Evolutionary conservation across 371 early-diverging fungal species (phyloP).

Genomic region (Mucor lusitanicus): DNA sequence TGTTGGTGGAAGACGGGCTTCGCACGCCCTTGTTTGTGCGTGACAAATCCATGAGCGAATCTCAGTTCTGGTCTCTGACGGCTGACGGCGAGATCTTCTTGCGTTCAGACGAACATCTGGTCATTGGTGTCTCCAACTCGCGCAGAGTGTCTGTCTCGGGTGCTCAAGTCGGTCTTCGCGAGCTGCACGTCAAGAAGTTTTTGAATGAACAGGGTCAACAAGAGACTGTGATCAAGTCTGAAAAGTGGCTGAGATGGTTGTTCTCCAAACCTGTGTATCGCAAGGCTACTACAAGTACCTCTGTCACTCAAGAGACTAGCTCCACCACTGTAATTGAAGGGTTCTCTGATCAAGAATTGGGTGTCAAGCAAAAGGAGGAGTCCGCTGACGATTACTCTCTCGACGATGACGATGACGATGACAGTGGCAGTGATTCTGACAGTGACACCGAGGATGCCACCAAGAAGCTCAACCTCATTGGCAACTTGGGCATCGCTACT

Average conservation of each 20-base stretch:
- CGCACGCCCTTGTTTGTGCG: constrained; percentile 35
- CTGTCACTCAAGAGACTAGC: background rate
- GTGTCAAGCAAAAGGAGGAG: constrained; percentile 30
- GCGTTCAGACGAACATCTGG: constrained; percentile 32
- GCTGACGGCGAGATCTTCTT: constrained; percentile 43
- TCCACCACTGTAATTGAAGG: constrained; percentile 27
- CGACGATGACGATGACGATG: constrained; percentile 18
- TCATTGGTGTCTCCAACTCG: constrained; percentile 34
- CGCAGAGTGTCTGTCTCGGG: constrained; percentile 32
- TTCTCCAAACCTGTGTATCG: constrained; percentile 45
- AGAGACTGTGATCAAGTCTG: constrained; percentile 30
- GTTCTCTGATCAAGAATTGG: constrained; percentile 28
- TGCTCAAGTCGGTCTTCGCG: constrained; percentile 42
- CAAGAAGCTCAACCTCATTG: constrained; percentile 4
- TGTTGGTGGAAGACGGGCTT: constrained; percentile 37
- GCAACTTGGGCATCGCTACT: constrained; percentile 19
- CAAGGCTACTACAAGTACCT: constrained; percentile 5
- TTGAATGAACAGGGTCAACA: constrained; percentile 30
- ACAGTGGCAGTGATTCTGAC: background rate
- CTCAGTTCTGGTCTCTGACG: constrained; percentile 44
- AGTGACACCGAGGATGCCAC: constrained; percentile 1
- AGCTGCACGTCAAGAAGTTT: constrained; percentile 28
- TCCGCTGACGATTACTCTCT: constrained; percentile 27
- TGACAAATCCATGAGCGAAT: constrained; percentile 21
- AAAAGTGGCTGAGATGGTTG: constrained; percentile 39